Base-by-base conservation (phyloP, 495 filamentous ascomycete genomes). In the Viridothelium virens region DNA sequence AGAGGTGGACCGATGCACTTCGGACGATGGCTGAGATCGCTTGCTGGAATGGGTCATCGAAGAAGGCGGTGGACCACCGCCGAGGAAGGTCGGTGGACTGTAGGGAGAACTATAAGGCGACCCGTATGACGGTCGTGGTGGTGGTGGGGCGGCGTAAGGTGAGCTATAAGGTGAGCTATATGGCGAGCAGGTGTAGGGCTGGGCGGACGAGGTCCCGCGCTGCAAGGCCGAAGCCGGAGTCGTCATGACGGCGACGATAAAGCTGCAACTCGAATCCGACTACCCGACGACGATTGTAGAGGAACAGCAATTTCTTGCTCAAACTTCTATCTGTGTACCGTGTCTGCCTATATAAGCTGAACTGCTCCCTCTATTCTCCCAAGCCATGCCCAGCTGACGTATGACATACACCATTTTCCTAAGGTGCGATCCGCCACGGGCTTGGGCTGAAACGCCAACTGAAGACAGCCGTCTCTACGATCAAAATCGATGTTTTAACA, bases 31-130 rank as follows among this genome's bases (percentile, higher is more conserved):
- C 14, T 33, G 16, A 14, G 33, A 25, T 50, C 4, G 63, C 34
- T 38, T 38, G 18, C 37, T 44, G 36, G 64, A 59, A 62, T 39
- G 56, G 18, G 53, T 37, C 48, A 59, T 66, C 38, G 48, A 61
- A 59, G 25, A 10, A 14, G 14, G 53, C 53, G 34, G 14, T 14
- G 11, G 6, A n/a, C n/a, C 34, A 47, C 46, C 46, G n/a, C 47
- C 38, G 11, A 53, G 11, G 44, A 36, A 53, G 18, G 16, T 31
- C 44, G 46, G 63, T 33, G 63, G 53, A 36, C 9, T 16, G n/a
- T 64, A 41, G 34, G 34, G 62, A 56, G 63, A 64, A 53, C 12
- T 12, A 14, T 44, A 47, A 34, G 7, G 36, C 7, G 63, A 64
- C 6, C 63, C 41, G 31, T 10, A n/a, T 50, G 63, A 25, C 34